Percentiles rank a stretch among this genome's conserved stretches.
phyloP scores from a whole-genome alignment of 495 filamentous ascomycete genomes.

The Neurospora sp. region DNA sequence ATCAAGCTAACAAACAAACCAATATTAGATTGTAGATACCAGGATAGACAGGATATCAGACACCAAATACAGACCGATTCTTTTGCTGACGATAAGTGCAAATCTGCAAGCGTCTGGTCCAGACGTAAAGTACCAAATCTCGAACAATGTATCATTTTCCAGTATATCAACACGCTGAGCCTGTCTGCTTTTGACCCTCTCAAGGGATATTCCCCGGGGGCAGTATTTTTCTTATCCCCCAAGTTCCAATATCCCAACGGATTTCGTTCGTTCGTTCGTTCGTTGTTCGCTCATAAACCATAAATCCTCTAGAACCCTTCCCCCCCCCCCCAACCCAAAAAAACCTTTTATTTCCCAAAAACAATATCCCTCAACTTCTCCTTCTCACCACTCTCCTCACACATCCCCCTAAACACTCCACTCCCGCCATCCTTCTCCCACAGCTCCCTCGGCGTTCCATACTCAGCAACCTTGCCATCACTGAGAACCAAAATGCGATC shows the following conservation, averaged over 20 bases:
- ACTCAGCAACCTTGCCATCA: slow-evolving; percentile 65
- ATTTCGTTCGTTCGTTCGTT: background rate
- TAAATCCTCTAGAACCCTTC: background rate
- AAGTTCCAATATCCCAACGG: background rate
- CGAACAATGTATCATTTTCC: background rate
- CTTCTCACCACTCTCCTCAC: slow-evolving; percentile 64
- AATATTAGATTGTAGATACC: background rate
- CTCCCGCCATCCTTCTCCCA: slow-evolving; percentile 40
- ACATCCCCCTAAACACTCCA: slow-evolving; percentile 64
- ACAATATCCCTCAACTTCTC: slow-evolving; percentile 48
- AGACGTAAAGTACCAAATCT: background rate
- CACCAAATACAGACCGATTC: background rate
- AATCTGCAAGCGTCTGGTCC: background rate
- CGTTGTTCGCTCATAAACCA: background rate
- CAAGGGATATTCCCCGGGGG: background rate
- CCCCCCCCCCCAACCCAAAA: too few relatives aligned
- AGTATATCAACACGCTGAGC: background rate
- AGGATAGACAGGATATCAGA: too few relatives aligned
- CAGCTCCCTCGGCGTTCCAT: slow-evolving; percentile 58
- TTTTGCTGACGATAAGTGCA: background rate
- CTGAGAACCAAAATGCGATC: slow-evolving; percentile 76
- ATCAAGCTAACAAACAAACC: background rate
- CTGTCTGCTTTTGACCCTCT: background rate
- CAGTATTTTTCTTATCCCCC: background rate
- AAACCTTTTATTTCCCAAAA: slow-evolving; percentile 19